These are phyloP conservation scores for Mortierella sp. DNA, from an alignment of 371 early-diverging fungal genomes.

Conservation along the genomic window DNA sequence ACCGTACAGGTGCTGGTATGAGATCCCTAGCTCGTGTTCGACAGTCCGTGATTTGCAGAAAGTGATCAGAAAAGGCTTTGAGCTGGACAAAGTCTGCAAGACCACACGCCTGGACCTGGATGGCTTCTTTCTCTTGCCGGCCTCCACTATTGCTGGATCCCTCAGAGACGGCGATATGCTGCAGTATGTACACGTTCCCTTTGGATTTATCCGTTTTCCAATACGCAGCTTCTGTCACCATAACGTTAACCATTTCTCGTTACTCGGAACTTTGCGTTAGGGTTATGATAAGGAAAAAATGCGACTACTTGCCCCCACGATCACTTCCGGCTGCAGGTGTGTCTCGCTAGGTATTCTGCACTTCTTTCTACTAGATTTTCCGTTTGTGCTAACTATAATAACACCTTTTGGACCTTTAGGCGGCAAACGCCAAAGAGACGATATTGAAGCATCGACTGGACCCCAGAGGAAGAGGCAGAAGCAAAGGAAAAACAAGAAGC, in stretches of 20 bases:
- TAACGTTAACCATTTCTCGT: not conserved
- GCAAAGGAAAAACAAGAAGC: no score
- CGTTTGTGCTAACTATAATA: no score
- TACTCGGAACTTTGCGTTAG: no score
- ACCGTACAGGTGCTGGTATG: constrained; percentile 53
- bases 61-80: constrained; percentile 44
- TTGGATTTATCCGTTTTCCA: not conserved
- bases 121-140: constrained; percentile 47
- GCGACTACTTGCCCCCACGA: constrained; percentile 31
- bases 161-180: constrained; percentile 46
- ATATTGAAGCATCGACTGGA: no score
- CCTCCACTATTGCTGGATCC: constrained; percentile 28
- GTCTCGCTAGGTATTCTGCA: not conserved
- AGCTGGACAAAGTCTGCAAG: constrained; percentile 29
- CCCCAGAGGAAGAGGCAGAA: no score
- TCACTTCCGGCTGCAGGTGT: constrained; percentile 27
- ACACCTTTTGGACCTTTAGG: no score
- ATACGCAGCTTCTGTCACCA: no score
- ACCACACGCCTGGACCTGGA: constrained; percentile 53
- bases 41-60: constrained; percentile 43
- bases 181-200: constrained; percentile 18
- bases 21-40: constrained; percentile 29
- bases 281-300: constrained; percentile 39
- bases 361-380: no score
- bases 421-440: no score